These are phyloP conservation scores for Cyclotella kingstonii DNA, from an alignment of 108 stramenopile genomes.

Conservation along the genomic window DNA sequence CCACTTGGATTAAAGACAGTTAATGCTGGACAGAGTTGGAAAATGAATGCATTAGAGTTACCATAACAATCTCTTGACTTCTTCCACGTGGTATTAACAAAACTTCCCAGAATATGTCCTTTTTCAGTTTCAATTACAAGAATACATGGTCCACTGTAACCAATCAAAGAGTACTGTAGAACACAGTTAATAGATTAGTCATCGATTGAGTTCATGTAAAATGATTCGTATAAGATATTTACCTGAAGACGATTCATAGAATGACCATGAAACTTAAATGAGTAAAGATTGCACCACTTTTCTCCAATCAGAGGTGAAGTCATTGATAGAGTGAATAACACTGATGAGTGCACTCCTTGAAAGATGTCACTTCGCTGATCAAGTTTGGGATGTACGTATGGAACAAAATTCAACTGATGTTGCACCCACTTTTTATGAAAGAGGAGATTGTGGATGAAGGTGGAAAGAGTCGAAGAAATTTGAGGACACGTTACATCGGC, in stretches of 20 bases:
- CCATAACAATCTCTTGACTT: constrained; percentile 35
- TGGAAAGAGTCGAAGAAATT: constrained; percentile 31
- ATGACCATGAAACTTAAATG: constrained; percentile 34
- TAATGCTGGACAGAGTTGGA: constrained; percentile 37
- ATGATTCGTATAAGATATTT: neutral
- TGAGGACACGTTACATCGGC: constrained; percentile 34
- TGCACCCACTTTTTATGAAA: constrained; percentile 35
- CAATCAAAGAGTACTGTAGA: constrained; percentile 35
- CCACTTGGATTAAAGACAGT: constrained; percentile 36
- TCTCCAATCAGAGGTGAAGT: constrained; percentile 32
- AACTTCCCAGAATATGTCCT: constrained; percentile 36
- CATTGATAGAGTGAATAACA: constrained; percentile 37
- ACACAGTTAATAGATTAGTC: neutral
- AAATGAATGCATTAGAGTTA: constrained; percentile 36
- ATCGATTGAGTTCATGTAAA: neutral
- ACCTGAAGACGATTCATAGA: constrained; percentile 44
- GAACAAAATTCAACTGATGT: constrained; percentile 38
- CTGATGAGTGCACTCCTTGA: constrained; percentile 19
- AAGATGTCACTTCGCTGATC: constrained; percentile 39
- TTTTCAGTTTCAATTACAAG: constrained; percentile 37
- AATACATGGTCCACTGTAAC: constrained; percentile 35
- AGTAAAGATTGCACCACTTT: constrained; percentile 43
- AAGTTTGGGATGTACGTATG: constrained; percentile 27
- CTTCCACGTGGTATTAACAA: constrained; percentile 38
- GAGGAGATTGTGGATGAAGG: constrained; percentile 43